Evolutionary conservation across 805 yeast species (phyloP), one percentile per base, ranked within the genome.

Genomic region (Candida nanaspora): DNA sequence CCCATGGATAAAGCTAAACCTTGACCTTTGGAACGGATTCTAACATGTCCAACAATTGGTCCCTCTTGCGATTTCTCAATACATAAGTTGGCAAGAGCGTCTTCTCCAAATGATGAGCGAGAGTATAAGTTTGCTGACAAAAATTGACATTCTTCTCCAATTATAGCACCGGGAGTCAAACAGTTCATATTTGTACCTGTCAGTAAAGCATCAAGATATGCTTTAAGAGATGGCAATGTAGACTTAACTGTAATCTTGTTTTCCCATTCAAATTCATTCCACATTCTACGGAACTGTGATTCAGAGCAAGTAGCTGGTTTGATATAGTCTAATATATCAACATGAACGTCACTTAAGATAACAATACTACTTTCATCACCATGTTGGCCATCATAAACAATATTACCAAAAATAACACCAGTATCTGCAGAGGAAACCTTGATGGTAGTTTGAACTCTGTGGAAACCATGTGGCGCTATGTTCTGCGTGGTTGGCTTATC

Each of bases 221-320:
- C 85, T 56, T 82, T 80, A 56, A 94, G 72, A 2, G 86, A 66
- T 26, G 74, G 61, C 47, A 81, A 69, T 40, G 70, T 73, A 2
- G 94, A 78, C 50, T 82, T 80, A 59, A 93, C 85, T 45, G 89
- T 85, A 52, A 93, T 89, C 70, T 93, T 93, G 70, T 93, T 93
- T 65, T 93, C 98, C 98, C 98, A 93, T 67, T 93, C 99, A 59
- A 94, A 93, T 61, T 89, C 97, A 61, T 88, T 87, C 99, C 99
- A 93, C 98, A 89, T 91, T 55, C 80, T 76, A 57, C 98, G 84
- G 84, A 93, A 93, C 51, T 78, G 83, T 35, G 80, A 78, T 65
- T 91, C 98, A 14, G 88, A 69, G 61, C 95, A 86, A 20, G 76
- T 74, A n/a, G 95, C 93, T 18, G 98, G 97, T 61, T 86, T 87